Percentiles rank a stretch among this genome's conserved stretches.
Evolutionary conservation across 345 rosid genomes (phyloP).

Genomic region (Turritis glabra): DNA sequence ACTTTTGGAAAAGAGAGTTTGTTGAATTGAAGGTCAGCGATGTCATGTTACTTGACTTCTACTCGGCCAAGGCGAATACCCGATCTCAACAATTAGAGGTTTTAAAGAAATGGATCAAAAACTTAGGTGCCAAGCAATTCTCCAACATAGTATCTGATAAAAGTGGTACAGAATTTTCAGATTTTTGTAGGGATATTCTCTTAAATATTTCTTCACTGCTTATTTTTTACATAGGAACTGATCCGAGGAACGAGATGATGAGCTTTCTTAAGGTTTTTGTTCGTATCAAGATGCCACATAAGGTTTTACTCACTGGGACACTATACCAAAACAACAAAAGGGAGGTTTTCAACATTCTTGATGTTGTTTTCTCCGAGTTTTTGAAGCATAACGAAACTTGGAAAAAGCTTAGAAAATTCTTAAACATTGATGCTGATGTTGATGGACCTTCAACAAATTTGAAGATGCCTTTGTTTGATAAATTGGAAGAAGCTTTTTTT

Average conservation of each 20-base stretch:
- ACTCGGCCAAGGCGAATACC: constrained; percentile 14
- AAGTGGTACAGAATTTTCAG: constrained; percentile 30
- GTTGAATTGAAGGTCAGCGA: constrained; percentile 55
- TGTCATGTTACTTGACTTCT: constrained; percentile 6
- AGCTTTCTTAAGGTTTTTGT: constrained; percentile 48
- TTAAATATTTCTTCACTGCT: constrained; percentile 49
- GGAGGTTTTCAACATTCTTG: constrained; percentile 67
- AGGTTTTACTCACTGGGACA: constrained; percentile 64
- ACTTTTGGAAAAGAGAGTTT: constrained; percentile 64
- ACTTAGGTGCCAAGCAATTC: constrained; percentile 64
- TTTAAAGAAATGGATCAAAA: neutral
- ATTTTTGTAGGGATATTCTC: constrained; percentile 54
- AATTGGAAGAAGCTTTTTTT: constrained; percentile 60
- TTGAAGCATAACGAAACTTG: neutral
- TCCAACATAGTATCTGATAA: constrained; percentile 52
- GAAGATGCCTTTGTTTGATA: constrained; percentile 45
- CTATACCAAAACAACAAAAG: constrained; percentile 66
- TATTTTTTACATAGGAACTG: constrained; percentile 63
- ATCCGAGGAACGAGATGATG: constrained; percentile 55
- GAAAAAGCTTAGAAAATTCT: neutral
- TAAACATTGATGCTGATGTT: neutral
- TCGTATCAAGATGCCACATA: constrained; percentile 58
- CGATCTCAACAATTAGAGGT: neutral
- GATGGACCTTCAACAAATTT: constrained; percentile 34
- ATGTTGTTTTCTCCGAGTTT: constrained; percentile 47